Evolutionary conservation across 192 early-diverging fungal genomes (phyloP), one percentile per base, ranked within the genome.

Genomic region (Pilobolus umbonatus): DNA sequence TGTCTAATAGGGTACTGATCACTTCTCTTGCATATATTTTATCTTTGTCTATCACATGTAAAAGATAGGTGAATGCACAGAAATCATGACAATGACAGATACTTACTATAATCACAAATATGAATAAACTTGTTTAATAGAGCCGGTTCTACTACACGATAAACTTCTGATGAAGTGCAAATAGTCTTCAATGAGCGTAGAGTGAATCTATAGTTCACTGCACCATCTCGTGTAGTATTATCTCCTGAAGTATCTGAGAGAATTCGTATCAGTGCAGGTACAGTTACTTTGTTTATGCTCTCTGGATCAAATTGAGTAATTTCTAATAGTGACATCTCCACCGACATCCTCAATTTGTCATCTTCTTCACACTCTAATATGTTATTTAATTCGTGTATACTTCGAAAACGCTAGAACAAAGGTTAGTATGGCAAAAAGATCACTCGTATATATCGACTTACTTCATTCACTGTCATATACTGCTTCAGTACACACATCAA

Each of bases 391-490:
- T 70, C 75, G 38, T 77, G 77, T 4, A 83, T 65, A 11, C 69
- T 67, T 30, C 75, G 52, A 5, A 68, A 73, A 17, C 78, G 66
- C 69, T 71, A 34, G 29, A 17, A 28, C n/a, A 35, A 7, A 17
- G 50, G 31, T n/a, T 3, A 46, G 32, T 24, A 43, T 28, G 7
- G 6, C 10, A 22, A 32, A 26, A 8, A 5, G 6, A 5, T 35
- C 11, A 8, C 11, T 35, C 11, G 34, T 35, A 5, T 35, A 8
- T 26, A 2, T 32, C 12, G 25, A 3, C 43, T 42, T 61, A 65
- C 69, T 64, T 90, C 88, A 45, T 85, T 78, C 7, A 73, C 67
- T 24, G 64, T 65, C 21, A 90, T 62, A 45, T 82, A 86, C 11
- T 72, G 56, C 10, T 72, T 75, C 45, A 85, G 62, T 19, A 88